Conservation (phyloP, 2,329 filamentous ascomycete genomes). For the Teratosphaeria destructans region DNA sequence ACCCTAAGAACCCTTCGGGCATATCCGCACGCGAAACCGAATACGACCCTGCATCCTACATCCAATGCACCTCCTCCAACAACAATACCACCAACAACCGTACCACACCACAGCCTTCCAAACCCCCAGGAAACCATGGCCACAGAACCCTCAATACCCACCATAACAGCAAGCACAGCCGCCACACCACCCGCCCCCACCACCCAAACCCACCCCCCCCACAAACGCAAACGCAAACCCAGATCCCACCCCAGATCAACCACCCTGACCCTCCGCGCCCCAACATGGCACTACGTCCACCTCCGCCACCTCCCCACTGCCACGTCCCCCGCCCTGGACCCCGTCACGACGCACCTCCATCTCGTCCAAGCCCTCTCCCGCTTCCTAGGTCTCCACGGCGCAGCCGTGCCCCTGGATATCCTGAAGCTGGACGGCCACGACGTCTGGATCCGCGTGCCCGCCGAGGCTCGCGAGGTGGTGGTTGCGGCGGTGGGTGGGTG, state of each 20-base stretch:
- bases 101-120: not conserved
- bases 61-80: not conserved
- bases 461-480: slow-evolving; percentile 49
- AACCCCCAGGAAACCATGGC: not conserved
- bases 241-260: slow-evolving; percentile 15
- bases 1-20: not conserved
- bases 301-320: slow-evolving; percentile 23
- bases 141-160: slow-evolving; percentile 4
- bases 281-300: slow-evolving; percentile 33
- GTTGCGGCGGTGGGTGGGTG: slow-evolving; percentile 58
- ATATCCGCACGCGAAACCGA: not conserved
- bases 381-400: slow-evolving; percentile 60
- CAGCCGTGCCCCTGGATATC: slow-evolving; percentile 59
- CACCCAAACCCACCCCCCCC: not conserved
- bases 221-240: slow-evolving; percentile 9
- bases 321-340: slow-evolving; percentile 39
- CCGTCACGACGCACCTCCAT: slow-evolving; percentile 52
- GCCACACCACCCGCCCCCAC: not conserved
- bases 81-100: not conserved
- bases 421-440: slow-evolving; percentile 48
- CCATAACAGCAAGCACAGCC: slow-evolving; percentile 3
- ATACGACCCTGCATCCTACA: not conserved
- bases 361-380: slow-evolving; percentile 53
- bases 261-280: slow-evolving; percentile 30
- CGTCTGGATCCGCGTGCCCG: slow-evolving; percentile 56